Conservation (phyloP, 805 yeast species). For the Yarrowia sp. region DNA sequence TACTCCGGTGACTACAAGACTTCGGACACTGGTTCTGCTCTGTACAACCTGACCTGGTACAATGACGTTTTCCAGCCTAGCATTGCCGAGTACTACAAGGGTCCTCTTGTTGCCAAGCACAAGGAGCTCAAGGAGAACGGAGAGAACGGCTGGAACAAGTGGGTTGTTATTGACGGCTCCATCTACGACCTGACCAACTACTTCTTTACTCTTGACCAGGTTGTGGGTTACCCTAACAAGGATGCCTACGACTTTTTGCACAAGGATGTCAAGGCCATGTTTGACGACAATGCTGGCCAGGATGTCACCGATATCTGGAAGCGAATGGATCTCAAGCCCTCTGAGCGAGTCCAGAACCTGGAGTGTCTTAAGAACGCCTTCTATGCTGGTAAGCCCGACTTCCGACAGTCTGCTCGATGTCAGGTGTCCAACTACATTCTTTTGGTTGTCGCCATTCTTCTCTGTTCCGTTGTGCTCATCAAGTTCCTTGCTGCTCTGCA, state of each 20-base stretch:
- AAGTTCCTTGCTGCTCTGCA: slow-evolving; percentile 45
- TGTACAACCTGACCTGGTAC: slow-evolving; percentile 41
- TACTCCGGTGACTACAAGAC: slow-evolving; percentile 36
- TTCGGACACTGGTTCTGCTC: slow-evolving; percentile 35
- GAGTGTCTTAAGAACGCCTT: slow-evolving; percentile 42
- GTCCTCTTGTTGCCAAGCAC: slow-evolving; percentile 41
- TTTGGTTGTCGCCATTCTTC: slow-evolving; percentile 40
- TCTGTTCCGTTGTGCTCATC: slow-evolving; percentile 38
- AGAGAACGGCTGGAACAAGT: slow-evolving; percentile 32
- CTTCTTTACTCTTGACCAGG: slow-evolving; percentile 41
- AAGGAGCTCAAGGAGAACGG: slow-evolving; percentile 33
- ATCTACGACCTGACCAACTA: slow-evolving; percentile 40
- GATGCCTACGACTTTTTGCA: slow-evolving; percentile 38
- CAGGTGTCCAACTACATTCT: slow-evolving; percentile 43
- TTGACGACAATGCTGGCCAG: slow-evolving; percentile 39
- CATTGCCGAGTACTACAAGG: slow-evolving; percentile 38
- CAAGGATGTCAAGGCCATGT: slow-evolving; percentile 33
- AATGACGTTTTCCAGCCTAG: slow-evolving; percentile 38
- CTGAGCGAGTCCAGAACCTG: slow-evolving; percentile 32
- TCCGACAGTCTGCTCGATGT: slow-evolving; percentile 41
- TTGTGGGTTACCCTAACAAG: slow-evolving; percentile 32
- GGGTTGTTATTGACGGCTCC: slow-evolving; percentile 37
- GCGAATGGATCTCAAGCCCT: slow-evolving; percentile 32
- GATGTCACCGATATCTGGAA: slow-evolving; percentile 37
- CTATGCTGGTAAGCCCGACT: slow-evolving; percentile 42